These are phyloP conservation scores for Trematosphaeria pertusa DNA, from an alignment of 2,329 filamentous ascomycete genomes.

Conservation along the genomic window DNA sequence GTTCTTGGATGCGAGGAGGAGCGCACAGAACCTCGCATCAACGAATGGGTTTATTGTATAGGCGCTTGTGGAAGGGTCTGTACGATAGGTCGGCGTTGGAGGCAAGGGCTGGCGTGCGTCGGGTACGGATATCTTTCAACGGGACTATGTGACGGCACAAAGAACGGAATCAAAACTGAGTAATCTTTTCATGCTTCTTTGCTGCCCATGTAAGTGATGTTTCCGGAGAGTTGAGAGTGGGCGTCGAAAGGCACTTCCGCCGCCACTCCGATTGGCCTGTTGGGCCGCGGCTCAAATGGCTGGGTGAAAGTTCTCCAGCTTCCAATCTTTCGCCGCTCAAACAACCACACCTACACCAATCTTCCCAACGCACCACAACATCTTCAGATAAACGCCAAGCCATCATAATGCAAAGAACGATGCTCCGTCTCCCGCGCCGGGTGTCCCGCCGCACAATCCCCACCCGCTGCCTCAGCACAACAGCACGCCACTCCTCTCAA, in stretches of 20 bases:
- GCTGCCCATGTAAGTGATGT: neutral
- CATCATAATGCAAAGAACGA: constrained; percentile 29
- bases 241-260: constrained; percentile 10
- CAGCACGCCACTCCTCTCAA: constrained; percentile 11
- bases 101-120: neutral
- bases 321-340: constrained; percentile 6
- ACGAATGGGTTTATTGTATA: constrained; percentile 45
- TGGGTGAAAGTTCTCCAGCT: constrained; percentile 11
- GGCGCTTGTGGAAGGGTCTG: constrained; percentile 3
- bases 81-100: constrained; percentile 5
- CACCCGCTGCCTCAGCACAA: constrained; percentile 22
- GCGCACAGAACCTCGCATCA: constrained; percentile 46
- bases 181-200: neutral
- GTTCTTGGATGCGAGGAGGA: constrained; percentile 58
- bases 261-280: constrained; percentile 27
- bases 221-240: neutral
- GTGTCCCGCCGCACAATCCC: constrained; percentile 25
- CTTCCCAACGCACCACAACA: neutral
- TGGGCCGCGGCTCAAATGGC: constrained; percentile 15
- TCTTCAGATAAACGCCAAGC: too few relatives aligned
- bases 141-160: neutral
- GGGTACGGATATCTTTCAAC: neutral
- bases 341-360: neutral
- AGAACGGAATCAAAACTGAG: neutral
- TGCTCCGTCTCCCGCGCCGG: constrained; percentile 31